Percentiles rank a stretch among this genome's conserved stretches.
Evolutionary conservation across 306 rosid genomes (phyloP).

Genomic region (Casuarina equisetifolia): DNA sequence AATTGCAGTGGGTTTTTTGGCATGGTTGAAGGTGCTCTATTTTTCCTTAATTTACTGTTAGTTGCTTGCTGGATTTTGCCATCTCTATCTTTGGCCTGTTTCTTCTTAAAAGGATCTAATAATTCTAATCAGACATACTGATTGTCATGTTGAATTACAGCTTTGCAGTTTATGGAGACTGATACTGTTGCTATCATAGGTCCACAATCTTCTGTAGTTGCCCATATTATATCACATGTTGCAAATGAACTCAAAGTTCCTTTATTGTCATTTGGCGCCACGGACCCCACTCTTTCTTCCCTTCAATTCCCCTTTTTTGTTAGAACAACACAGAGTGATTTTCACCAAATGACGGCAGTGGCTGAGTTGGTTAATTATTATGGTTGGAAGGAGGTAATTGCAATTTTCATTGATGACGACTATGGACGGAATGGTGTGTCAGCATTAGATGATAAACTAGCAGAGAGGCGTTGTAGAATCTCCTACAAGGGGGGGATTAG

Average conservation of each 20-base stretch:
- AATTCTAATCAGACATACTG: not conserved
- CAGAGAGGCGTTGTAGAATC: conserved; percentile 68
- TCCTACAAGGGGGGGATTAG: conserved; percentile 65
- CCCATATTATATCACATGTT: conserved; percentile 79
- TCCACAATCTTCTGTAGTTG: conserved; percentile 93
- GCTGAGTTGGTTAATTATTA: conserved; percentile 69
- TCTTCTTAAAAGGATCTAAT: not conserved
- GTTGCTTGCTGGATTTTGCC: not conserved
- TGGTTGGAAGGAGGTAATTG: conserved; percentile 83
- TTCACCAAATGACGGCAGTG: conserved; percentile 82
- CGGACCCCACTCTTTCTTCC: conserved; percentile 87
- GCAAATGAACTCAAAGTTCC: conserved; percentile 91
- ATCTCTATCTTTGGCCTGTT: conserved; percentile 3
- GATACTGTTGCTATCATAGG: conserved; percentile 75
- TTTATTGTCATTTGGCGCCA: conserved; percentile 79
- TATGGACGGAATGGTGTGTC: conserved; percentile 78
- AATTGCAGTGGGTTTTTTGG: conserved; percentile 86
- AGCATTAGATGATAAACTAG: conserved; percentile 65
- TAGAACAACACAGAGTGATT: conserved; percentile 77
- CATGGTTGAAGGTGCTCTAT: conserved; percentile 69
- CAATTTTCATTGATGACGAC: conserved; percentile 80
- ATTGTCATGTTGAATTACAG: conserved; percentile 44
- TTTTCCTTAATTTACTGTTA: not conserved
- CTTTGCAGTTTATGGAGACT: conserved; percentile 85
- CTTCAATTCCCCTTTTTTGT: conserved; percentile 84